Conservation (phyloP, 192 early-diverging fungal species). For the Rhizoclosmatium sp. region DNA sequence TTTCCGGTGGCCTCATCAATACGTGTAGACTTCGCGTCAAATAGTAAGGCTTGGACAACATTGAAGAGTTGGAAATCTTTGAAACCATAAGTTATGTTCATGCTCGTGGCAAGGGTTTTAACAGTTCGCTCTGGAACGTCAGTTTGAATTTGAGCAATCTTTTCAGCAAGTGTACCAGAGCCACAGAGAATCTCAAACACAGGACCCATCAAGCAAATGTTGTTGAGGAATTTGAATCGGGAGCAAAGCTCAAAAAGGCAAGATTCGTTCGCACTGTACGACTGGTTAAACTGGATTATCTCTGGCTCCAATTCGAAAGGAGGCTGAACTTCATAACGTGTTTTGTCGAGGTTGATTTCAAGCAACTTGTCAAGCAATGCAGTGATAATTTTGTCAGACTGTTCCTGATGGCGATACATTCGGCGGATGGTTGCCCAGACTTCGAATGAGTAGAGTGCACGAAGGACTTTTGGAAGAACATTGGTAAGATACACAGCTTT, state of each 20-base stretch:
- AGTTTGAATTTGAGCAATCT: constrained; percentile 14
- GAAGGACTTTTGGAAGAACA: constrained; percentile 31
- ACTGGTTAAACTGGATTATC: neutral
- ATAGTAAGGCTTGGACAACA: constrained; percentile 37
- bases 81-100: constrained; percentile 12
- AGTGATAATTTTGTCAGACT: constrained; percentile 13
- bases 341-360: constrained; percentile 15
- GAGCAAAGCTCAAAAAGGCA: constrained; percentile 23
- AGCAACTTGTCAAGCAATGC: constrained; percentile 35
- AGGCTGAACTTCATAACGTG: neutral
- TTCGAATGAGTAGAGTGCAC: constrained; percentile 39
- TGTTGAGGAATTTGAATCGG: constrained; percentile 28
- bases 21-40: constrained; percentile 23
- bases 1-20: constrained; percentile 24
- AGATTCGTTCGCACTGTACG: constrained; percentile 25
- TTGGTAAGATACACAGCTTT: constrained; percentile 34
- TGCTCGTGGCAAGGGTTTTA: neutral
- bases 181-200: constrained; percentile 32
- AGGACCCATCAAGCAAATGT: constrained; percentile 22
- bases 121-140: constrained; percentile 7
- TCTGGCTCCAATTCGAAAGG: constrained; percentile 34
- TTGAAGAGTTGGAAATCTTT: neutral
- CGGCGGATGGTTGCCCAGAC: constrained; percentile 39
- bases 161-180: neutral
- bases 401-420: constrained; percentile 37